phyloP scores from a whole-genome alignment of 2,329 filamentous ascomycete genomes.

The Elsinoe perseae region DNA sequence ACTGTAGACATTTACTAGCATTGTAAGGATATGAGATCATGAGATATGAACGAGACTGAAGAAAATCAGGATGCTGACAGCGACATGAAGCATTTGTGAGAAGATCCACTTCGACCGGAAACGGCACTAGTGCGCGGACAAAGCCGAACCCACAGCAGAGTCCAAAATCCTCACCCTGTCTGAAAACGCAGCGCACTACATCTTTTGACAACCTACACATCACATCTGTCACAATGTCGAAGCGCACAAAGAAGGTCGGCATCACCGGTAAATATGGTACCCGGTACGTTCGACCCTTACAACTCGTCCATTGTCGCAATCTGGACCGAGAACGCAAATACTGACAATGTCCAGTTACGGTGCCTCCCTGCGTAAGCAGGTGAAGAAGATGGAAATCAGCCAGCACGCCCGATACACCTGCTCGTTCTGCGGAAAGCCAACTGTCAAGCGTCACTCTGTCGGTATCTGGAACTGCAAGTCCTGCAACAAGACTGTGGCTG shows the following conservation, averaged over 20 bases:
- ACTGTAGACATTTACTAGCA: too few species aligned
- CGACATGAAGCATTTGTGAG: not conserved
- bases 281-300: slow-evolving; percentile 55
- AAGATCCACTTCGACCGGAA: not conserved
- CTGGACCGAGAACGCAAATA: not conserved
- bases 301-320: not conserved
- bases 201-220: slow-evolving; percentile 18
- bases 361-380: slow-evolving; percentile 97
- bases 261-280: slow-evolving; percentile 99
- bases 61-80: too few species aligned
- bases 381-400: slow-evolving; percentile 99
- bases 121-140: slow-evolving; percentile 1
- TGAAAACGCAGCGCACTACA: slow-evolving; percentile 10
- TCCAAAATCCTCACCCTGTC: slow-evolving; percentile 10
- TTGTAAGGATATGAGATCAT: too few species aligned
- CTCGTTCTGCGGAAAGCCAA: slow-evolving; percentile 98
- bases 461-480: slow-evolving; percentile 96
- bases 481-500: slow-evolving; percentile 89
- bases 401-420: slow-evolving; percentile 97
- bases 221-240: slow-evolving; percentile 64
- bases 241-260: slow-evolving; percentile 97
- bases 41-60: too few species aligned
- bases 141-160: slow-evolving; percentile 10
- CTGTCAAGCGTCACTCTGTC: slow-evolving; percentile 65
- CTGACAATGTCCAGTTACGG: slow-evolving; percentile 60